Evolutionary conservation across 2,329 filamentous ascomycete species (phyloP), one percentile per base, ranked within the genome.

Genomic region (Venturia carpophila): DNA sequence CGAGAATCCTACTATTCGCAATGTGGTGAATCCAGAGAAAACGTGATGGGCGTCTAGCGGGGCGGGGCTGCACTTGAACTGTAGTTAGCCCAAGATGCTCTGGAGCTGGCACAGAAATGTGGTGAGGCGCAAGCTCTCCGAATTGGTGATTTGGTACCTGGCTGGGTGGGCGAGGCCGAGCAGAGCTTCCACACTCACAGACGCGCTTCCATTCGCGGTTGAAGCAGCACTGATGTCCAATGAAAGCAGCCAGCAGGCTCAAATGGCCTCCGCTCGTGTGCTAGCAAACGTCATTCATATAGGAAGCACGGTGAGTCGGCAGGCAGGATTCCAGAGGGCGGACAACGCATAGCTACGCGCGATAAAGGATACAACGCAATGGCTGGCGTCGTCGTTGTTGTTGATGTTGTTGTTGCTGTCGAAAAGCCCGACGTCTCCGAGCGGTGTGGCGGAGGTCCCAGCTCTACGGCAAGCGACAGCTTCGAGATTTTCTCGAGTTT

Each of bases 261-360:
- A 43, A 58, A 60, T 64, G 58, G 52, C 42, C 61, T 63, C 61
- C 42, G 43, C 62, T n/a, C 30, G 39, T 42, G 45, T 21, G 42
- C 37, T 64, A 30, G 52, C 47, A 30, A 64, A 43, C 63, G 63
- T 58, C 63, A 60, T 43, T 64, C 63, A 41, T 41, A 41, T 24
- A 55, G 37, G 21, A 27, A 6, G 7, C 39, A 49, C 15, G 37
- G 39, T 24, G 63, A 64, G 39, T 49, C 58, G 63, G 49, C 49
- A 60, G 63, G 43, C 45, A 39, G 49, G 17, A 17, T 7, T 60
- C n/a, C 1, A 30, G 37, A 61, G 39, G 63, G 24, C 47, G 47
- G 63, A 64, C 63, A 58, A 64, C 63, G 63, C 63, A 64, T 64
- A 61, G 58, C 58, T 42, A 43, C 58, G 58, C 60, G 60, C 60